A percentile compares a stretch with the other conserved stretches of the same genome.
phyloP scores from a whole-genome alignment of 2,329 filamentous ascomycete genomes.

The Neofusicoccum ribis region DNA sequence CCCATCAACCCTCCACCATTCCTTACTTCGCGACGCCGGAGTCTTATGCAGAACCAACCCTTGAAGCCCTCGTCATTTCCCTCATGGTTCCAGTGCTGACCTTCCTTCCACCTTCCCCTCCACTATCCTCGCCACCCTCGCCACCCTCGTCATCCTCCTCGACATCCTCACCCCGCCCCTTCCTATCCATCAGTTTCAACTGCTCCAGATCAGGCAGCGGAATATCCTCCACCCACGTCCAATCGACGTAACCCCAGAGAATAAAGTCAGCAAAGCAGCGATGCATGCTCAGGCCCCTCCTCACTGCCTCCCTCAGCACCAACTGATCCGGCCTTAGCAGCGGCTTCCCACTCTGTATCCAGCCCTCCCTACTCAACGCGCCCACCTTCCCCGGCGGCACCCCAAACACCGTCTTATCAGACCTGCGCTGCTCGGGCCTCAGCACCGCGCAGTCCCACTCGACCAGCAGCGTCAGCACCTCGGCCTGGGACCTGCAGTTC shows the following conservation, averaged over 20 bases:
- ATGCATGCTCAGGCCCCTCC: constrained; percentile 13
- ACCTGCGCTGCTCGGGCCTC: not conserved
- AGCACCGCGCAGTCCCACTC: constrained; percentile 54
- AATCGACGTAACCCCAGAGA: constrained; percentile 15
- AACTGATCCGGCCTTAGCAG: constrained; percentile 23
- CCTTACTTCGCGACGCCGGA: too few species aligned
- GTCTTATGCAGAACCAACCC: not conserved
- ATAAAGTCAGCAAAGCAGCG: constrained; percentile 17
- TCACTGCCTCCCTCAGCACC: constrained; percentile 17
- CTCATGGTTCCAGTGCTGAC: not conserved
- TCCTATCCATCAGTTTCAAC: not conserved
- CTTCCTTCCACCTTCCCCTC: not conserved
- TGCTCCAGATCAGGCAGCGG: not conserved
- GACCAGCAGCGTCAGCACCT: constrained; percentile 59
- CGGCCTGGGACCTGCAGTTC: constrained; percentile 49
- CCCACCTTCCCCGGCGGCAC: constrained; percentile 2
- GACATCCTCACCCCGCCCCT: not conserved
- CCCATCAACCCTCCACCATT: too few species aligned
- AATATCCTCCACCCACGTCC: not conserved
- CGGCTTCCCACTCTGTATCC: not conserved
- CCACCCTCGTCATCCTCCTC: not conserved
- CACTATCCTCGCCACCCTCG: not conserved
- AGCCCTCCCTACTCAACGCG: constrained; percentile 9
- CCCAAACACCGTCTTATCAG: not conserved
- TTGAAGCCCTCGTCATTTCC: not conserved